Evolutionary conservation across 805 yeast species (phyloP).

Genomic region (Starmerella gropengiesseri): DNA sequence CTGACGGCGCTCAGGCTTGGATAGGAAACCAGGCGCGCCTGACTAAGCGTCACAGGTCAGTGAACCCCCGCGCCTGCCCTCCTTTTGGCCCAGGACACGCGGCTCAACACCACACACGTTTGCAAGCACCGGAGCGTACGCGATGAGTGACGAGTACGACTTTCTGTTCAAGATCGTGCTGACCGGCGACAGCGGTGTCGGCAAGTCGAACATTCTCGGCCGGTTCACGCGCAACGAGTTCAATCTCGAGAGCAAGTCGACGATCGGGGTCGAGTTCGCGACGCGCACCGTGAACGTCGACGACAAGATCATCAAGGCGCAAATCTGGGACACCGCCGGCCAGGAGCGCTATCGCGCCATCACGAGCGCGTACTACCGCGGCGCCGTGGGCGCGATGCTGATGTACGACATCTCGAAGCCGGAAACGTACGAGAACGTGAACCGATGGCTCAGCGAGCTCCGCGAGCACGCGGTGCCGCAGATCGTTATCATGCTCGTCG

Average conservation of each 20-base stretch:
- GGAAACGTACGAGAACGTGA: constrained; percentile 78
- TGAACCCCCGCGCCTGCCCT: no score
- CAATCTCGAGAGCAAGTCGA: constrained; percentile 84
- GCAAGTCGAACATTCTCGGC: constrained; percentile 85
- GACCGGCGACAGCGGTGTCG: constrained; percentile 96
- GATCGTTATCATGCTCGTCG: constrained; percentile 91
- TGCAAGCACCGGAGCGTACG: no score
- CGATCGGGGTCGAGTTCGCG: constrained; percentile 97
- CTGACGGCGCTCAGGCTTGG: no score
- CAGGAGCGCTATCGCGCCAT: constrained; percentile 98
- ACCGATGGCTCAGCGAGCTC: constrained; percentile 86
- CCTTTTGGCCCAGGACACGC: no score
- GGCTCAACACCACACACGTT: no score
- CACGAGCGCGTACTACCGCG: constrained; percentile 93
- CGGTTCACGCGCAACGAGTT: constrained; percentile 94
- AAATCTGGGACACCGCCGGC: constrained; percentile 99
- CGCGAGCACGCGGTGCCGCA: constrained; percentile 95
- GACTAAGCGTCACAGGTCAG: no score
- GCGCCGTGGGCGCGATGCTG: constrained; percentile 94
- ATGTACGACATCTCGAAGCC: constrained; percentile 94
- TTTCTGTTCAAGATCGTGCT: constrained; percentile 84
- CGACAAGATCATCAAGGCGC: constrained; percentile 91
- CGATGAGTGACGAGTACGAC: constrained; percentile 67
- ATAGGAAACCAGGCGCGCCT: no score
- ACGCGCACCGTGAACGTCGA: constrained; percentile 90